Evolutionary conservation across 179 eudicot genomes (phyloP).

Genomic region (Sideroxylon spinosum): DNA sequence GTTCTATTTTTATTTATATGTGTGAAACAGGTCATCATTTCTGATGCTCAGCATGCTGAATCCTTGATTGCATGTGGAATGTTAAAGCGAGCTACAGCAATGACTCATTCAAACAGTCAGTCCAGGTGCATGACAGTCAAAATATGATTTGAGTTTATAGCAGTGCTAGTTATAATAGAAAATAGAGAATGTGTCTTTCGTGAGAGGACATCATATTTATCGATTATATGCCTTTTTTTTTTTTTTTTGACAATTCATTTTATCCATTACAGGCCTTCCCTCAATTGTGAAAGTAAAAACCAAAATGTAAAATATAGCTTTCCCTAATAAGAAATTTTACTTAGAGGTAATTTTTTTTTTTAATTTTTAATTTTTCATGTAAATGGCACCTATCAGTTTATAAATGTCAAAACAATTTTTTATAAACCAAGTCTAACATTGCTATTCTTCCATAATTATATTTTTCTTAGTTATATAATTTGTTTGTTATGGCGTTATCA

Average conservation of each 20-base stretch:
- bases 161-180: conserved; percentile 1
- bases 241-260: background rate
- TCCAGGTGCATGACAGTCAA: conserved; percentile 59
- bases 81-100: conserved; percentile 75
- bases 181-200: background rate
- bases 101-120: conserved; percentile 71
- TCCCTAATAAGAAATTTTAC: background rate
- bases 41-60: conserved; percentile 68
- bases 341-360: background rate
- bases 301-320: background rate
- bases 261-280: background rate
- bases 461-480: no score
- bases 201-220: background rate
- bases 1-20: background rate
- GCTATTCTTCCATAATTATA: no score
- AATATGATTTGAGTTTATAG: conserved; percentile 1
- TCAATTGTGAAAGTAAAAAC: background rate
- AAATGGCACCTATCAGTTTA: background rate
- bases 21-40: conserved; percentile 40
- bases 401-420: background rate
- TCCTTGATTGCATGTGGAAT: conserved; percentile 58
- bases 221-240: background rate
- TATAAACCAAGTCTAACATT: no score
- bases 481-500: no score
- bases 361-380: background rate